Evolutionary conservation across 1,284 basidiomycete genomes (phyloP), one percentile per base, ranked within the genome.

Genomic region (Ustilago crameri): DNA sequence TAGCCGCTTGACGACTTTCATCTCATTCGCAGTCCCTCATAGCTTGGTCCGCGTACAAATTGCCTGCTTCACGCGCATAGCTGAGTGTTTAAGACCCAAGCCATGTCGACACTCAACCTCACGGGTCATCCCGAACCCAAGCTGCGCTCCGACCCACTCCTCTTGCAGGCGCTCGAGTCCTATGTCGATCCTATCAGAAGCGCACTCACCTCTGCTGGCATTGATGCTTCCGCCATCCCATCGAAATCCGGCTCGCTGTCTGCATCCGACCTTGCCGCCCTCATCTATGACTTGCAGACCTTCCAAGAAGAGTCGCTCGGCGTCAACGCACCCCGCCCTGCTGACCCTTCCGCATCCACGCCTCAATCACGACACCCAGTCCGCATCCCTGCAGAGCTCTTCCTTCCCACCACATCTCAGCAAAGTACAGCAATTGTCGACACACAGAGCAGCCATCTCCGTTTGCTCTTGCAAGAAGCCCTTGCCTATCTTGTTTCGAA

Each of bases 221-320:
- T 69, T 23, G 52, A 50, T 9, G 20, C 53, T 14, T n/a, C 18
- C 14, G 56, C 58, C 17, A 66, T 63, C 18, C 52, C 54, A 1
- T 69, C 62, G 12, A 60, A 56, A 14, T 57, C 57, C 18, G 60
- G 49, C 43, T 54, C 61, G 15, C 47, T 74, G 30, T 55, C 65
- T 15, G 65, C 62, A 8, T 45, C 66, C 53, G 71, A 74, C 50
- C 71, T 74, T 22, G 71, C 66, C 22, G 26, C 50, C 14, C 50
- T 74, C 26, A 41, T 51, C 0, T 77, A 59, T 46, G 67, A 69
- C 26, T 43, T 82, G 22, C 76, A 78, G 41, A 40, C 40, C 26
- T 82, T 80, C 62, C 80, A 82, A 51, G 78, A 82, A 37, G 58
- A 71, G 10, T 62, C 67, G 46, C 73, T 82, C 14, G 80, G 79